These are phyloP conservation scores for Coemansia brasiliensis DNA, from an alignment of 192 early-diverging fungal species.

Conservation along the genomic window DNA sequence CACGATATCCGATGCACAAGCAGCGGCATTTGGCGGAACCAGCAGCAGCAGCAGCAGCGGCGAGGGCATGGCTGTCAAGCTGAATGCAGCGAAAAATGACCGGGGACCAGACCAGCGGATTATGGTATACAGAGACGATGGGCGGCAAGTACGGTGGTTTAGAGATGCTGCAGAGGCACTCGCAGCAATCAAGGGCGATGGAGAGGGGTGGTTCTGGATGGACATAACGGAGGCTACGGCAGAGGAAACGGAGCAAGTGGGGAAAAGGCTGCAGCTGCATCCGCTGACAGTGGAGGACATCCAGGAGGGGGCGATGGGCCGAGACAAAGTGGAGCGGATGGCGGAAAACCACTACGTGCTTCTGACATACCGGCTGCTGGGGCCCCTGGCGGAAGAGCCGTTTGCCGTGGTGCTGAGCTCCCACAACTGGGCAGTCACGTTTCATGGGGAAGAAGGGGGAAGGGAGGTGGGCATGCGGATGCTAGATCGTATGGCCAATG, in stretches of 20 bases:
- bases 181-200: neutral
- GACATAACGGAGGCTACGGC: conserved; percentile 62
- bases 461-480: neutral
- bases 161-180: neutral
- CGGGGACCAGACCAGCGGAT: neutral
- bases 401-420: conserved; percentile 13
- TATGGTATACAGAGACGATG: neutral
- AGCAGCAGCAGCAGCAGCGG: neutral
- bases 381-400: neutral
- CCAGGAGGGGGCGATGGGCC: conserved; percentile 55
- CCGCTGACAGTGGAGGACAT: conserved; percentile 92
- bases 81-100: neutral
- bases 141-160: neutral
- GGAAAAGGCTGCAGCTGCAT: conserved; percentile 73
- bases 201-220: conserved; percentile 57
- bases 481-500: conserved; percentile 3
- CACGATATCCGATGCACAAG: neutral
- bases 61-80: too few relatives aligned
- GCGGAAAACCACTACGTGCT: conserved; percentile 6
- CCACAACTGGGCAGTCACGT: conserved; percentile 6
- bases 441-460: neutral
- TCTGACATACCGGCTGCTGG: conserved; percentile 17
- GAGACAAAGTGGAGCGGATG: conserved; percentile 18
- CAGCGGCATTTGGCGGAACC: neutral
- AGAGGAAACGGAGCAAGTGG: conserved; percentile 62